Evolutionary conservation across 2,329 filamentous ascomycete genomes (phyloP).

Genomic region (Exophiala mesophila): DNA sequence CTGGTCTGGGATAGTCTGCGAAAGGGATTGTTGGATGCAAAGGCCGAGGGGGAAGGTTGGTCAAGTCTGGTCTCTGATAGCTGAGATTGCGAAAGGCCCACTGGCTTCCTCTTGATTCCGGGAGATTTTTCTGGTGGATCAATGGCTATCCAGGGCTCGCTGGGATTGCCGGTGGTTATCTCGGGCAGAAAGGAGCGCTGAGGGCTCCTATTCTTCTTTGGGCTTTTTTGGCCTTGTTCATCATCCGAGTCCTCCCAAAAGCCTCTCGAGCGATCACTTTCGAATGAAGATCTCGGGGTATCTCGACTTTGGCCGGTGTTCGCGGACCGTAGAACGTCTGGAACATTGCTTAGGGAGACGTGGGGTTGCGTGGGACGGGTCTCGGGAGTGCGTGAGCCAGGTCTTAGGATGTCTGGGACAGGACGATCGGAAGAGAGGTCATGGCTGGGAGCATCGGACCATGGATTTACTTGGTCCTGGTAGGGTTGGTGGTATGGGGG

Average conservation of each 20-base stretch:
- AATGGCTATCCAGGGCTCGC: slow-evolving; percentile 15
- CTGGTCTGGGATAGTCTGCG: slow-evolving; percentile 15
- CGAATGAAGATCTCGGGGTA: slow-evolving; percentile 26
- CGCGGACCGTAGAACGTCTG: slow-evolving; percentile 21
- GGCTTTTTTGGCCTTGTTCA: slow-evolving; percentile 11
- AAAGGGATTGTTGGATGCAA: slow-evolving; percentile 28
- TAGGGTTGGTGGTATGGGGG: slow-evolving; percentile 3
- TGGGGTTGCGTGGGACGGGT: not conserved
- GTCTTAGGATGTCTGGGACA: slow-evolving; percentile 19
- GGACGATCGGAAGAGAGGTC: slow-evolving; percentile 16
- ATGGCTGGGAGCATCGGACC: slow-evolving; percentile 17
- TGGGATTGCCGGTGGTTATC: slow-evolving; percentile 9
- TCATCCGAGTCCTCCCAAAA: slow-evolving; percentile 27
- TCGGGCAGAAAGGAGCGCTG: slow-evolving; percentile 1
- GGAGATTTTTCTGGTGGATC: slow-evolving; percentile 14
- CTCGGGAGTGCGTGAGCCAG: slow-evolving; percentile 6
- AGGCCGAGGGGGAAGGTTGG: not conserved
- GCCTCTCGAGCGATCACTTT: slow-evolving; percentile 26
- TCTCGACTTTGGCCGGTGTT: slow-evolving; percentile 23
- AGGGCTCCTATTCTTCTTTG: slow-evolving; percentile 4
- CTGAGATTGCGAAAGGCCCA: too few relatives aligned
- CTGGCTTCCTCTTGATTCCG: slow-evolving; percentile 23
- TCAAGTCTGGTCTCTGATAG: too few relatives aligned
- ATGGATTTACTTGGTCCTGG: slow-evolving; percentile 26
- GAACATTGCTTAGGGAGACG: slow-evolving; percentile 11